These are phyloP conservation scores for Pseudomonodictys pantanalensis DNA, from an alignment of 495 filamentous ascomycete genomes.

Conservation along the genomic window DNA sequence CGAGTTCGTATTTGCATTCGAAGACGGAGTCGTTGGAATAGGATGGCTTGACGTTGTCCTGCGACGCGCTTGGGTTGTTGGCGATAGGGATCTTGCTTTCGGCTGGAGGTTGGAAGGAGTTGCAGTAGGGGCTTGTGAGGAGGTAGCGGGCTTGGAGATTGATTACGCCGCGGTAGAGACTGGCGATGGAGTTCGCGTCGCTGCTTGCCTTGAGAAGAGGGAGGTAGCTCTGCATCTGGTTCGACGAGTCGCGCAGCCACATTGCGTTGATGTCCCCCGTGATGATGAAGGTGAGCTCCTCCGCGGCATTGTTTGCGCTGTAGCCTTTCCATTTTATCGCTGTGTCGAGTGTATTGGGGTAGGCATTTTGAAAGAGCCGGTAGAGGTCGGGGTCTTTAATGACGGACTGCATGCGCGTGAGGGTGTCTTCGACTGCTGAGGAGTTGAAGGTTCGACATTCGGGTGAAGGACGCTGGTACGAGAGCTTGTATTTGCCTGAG, in stretches of 20 bases:
- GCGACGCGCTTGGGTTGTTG: conserved; percentile 48
- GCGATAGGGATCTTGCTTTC: conserved; percentile 52
- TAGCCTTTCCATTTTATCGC: conserved; percentile 63
- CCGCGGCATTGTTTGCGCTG: conserved; percentile 51
- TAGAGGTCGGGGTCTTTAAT: conserved; percentile 64
- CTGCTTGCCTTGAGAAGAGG: conserved; percentile 53
- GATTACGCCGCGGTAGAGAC: conserved; percentile 61
- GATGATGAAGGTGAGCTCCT: conserved; percentile 63
- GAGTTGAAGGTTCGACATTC: conserved; percentile 63
- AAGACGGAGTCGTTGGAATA: conserved; percentile 55
- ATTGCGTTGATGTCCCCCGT: conserved; percentile 67
- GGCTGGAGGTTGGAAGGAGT: conserved; percentile 59
- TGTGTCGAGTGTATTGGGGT: conserved; percentile 67
- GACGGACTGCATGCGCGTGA: conserved; percentile 47
- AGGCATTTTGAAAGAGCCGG: conserved; percentile 63
- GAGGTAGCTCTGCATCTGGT: conserved; percentile 65
- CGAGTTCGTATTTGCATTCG: conserved; percentile 70
- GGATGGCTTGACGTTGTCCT: conserved; percentile 48
- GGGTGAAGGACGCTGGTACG: conserved; percentile 55
- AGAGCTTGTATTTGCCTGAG: conserved; percentile 46
- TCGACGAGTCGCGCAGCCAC: conserved; percentile 68
- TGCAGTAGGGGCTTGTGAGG: conserved; percentile 59
- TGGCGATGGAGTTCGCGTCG: conserved; percentile 53
- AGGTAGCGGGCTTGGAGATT: conserved; percentile 65
- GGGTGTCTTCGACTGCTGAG: conserved; percentile 52